Conservation (phyloP, 2,329 filamentous ascomycete genomes). For the Diaporthe amygdali region DNA sequence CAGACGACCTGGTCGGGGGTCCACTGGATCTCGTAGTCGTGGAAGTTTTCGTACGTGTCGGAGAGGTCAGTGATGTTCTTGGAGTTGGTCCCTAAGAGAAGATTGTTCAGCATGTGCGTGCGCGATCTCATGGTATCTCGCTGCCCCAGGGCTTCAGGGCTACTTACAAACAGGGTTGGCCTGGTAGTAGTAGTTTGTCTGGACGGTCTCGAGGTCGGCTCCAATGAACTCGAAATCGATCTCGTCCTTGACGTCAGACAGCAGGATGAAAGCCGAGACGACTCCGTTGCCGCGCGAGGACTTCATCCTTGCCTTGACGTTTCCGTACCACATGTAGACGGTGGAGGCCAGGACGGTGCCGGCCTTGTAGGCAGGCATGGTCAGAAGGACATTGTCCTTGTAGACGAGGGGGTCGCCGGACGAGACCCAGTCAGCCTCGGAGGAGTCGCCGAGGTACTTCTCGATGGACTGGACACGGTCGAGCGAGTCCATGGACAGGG, state of each 20-base stretch:
- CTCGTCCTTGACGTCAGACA: slow-evolving; percentile 96
- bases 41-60: slow-evolving; percentile 78
- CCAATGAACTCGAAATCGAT: slow-evolving; percentile 98
- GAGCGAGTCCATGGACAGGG: slow-evolving; percentile 75
- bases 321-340: slow-evolving; percentile 96
- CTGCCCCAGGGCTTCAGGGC: slow-evolving; percentile 23
- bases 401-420: slow-evolving; percentile 76
- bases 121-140: too few relatives aligned
- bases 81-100: slow-evolving; percentile 73
- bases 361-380: slow-evolving; percentile 84
- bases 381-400: slow-evolving; percentile 77
- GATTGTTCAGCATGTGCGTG: not conserved
- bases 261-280: slow-evolving; percentile 94
- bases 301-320: slow-evolving; percentile 83
- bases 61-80: slow-evolving; percentile 67
- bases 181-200: slow-evolving; percentile 98
- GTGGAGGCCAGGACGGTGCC: slow-evolving; percentile 87
- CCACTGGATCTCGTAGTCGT: slow-evolving; percentile 95
- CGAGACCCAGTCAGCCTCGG: slow-evolving; percentile 84
- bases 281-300: slow-evolving; percentile 86
- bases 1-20: slow-evolving; percentile 84
- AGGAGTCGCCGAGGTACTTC: slow-evolving; percentile 85
- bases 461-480: slow-evolving; percentile 73
- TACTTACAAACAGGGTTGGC: slow-evolving; percentile 86
- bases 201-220: slow-evolving; percentile 74